Percentiles rank a stretch among this genome's conserved stretches.
phyloP scores from a whole-genome alignment of 441 rosid genomes.

The Gossypium aridum region DNA sequence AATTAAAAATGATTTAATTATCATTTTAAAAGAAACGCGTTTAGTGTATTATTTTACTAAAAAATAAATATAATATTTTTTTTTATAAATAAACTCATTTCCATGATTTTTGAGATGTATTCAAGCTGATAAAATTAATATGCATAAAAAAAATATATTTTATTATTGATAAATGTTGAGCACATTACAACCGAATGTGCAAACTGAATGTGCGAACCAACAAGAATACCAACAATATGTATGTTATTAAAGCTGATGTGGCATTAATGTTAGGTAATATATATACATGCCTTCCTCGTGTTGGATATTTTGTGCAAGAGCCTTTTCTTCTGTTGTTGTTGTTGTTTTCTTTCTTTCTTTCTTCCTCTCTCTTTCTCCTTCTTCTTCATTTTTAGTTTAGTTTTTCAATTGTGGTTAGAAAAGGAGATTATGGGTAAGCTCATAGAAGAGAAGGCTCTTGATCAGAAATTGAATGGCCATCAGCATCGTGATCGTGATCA shows the following conservation, averaged over 20 bases:
- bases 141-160: not conserved
- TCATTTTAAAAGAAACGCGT: not conserved
- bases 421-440: conserved; percentile 22
- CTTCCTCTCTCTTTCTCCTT: not conserved
- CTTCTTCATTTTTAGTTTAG: not conserved
- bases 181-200: no score
- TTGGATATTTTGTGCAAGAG: not conserved
- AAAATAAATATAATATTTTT: no score
- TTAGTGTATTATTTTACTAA: not conserved
- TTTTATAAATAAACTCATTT: no score
- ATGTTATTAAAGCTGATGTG: not conserved
- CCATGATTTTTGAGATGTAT: no score
- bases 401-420: not conserved
- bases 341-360: not conserved
- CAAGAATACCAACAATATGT: no score
- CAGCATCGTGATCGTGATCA: not conserved
- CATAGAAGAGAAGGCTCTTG: conserved; percentile 24
- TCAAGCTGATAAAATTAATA: not conserved
- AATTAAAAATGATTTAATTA: not conserved
- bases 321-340: not conserved
- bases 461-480: not conserved
- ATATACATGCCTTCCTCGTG: not conserved
- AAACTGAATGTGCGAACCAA: no score
- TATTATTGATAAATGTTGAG: no score
- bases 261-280: not conserved